phyloP scores from a whole-genome alignment of 768 basidiomycete species.

The Termitomyces sp. region DNA sequence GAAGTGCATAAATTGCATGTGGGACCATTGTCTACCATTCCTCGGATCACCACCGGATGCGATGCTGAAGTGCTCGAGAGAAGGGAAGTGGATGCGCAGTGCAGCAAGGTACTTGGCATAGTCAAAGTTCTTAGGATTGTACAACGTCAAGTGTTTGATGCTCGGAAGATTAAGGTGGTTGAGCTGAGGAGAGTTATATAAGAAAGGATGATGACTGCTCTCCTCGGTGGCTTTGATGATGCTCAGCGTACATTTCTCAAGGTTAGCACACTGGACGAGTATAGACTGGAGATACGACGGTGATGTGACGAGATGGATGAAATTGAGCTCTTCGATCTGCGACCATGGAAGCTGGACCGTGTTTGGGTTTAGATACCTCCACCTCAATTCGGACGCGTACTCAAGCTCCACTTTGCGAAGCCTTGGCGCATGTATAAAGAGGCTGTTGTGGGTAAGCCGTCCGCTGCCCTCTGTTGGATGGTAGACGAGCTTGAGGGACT shows the following conservation, averaged over 20 bases:
- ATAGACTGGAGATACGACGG: not conserved
- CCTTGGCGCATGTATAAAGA: not conserved
- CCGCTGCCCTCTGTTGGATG: not conserved
- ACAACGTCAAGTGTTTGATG: slow-evolving; percentile 8
- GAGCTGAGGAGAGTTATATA: not conserved
- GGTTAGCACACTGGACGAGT: not conserved
- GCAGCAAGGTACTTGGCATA: slow-evolving; percentile 5
- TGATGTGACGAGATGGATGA: slow-evolving; percentile 4
- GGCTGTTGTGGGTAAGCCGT: not conserved
- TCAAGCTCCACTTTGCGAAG: slow-evolving; percentile 7
- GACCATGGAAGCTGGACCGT: slow-evolving; percentile 9
- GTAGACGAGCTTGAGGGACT: slow-evolving; percentile 6
- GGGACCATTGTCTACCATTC: slow-evolving; percentile 7
- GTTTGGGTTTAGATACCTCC: not conserved
- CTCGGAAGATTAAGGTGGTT: slow-evolving; percentile 3
- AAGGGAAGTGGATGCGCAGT: slow-evolving; percentile 2
- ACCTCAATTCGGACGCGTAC: not conserved
- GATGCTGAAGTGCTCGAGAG: slow-evolving; percentile 4
- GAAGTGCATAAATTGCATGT: slow-evolving; percentile 3
- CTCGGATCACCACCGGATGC: not conserved
- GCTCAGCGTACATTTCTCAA: slow-evolving; percentile 5
- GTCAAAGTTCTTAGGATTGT: slow-evolving; percentile 9
- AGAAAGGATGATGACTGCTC: not conserved
- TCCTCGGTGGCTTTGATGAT: slow-evolving; percentile 3
- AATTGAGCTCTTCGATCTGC: slow-evolving; percentile 8